Conservation (phyloP, 1,139 yeast genomes). For the Kazachstania sp. region DNA sequence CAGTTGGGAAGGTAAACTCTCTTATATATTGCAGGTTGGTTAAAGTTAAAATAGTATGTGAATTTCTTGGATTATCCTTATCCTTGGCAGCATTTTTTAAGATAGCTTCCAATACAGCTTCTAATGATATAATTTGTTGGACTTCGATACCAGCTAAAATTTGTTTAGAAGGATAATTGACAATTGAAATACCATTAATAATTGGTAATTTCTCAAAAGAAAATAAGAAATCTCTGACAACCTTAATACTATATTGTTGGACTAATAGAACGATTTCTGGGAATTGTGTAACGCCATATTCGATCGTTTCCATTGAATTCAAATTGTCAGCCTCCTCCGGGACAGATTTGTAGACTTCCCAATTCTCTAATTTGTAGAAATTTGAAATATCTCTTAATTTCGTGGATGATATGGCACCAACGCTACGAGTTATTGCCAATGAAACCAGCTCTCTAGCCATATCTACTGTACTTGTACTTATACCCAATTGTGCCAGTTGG, state of each 20-base stretch:
- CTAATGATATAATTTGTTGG: constrained; percentile 45
- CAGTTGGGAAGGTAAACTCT: constrained; percentile 38
- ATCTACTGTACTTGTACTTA: constrained; percentile 35
- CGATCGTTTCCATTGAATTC: constrained; percentile 7
- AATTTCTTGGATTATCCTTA: constrained; percentile 32
- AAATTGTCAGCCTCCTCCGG: not conserved
- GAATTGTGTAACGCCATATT: constrained; percentile 41
- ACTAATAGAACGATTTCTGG: constrained; percentile 39
- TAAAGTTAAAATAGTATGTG: constrained; percentile 38
- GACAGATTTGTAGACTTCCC: constrained; percentile 29
- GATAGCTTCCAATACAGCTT: constrained; percentile 42
- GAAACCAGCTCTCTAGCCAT: constrained; percentile 33
- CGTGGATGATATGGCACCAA: constrained; percentile 41
- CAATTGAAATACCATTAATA: constrained; percentile 32
- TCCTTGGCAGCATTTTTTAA: constrained; percentile 38
- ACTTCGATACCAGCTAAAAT: constrained; percentile 38
- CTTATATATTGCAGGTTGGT: constrained; percentile 46
- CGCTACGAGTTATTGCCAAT: constrained; percentile 35
- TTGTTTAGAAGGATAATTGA: constrained; percentile 39
- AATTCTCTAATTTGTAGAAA: constrained; percentile 40
- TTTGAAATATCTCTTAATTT: constrained; percentile 44
- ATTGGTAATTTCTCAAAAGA: constrained; percentile 33
- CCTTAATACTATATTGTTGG: constrained; percentile 35
- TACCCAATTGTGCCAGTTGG: constrained; percentile 37
- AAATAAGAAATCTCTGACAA: constrained; percentile 31